Evolutionary conservation across 768 basidiomycete species (phyloP), one percentile per base, ranked within the genome.

Genomic region (Podaxis carcinomalis): DNA sequence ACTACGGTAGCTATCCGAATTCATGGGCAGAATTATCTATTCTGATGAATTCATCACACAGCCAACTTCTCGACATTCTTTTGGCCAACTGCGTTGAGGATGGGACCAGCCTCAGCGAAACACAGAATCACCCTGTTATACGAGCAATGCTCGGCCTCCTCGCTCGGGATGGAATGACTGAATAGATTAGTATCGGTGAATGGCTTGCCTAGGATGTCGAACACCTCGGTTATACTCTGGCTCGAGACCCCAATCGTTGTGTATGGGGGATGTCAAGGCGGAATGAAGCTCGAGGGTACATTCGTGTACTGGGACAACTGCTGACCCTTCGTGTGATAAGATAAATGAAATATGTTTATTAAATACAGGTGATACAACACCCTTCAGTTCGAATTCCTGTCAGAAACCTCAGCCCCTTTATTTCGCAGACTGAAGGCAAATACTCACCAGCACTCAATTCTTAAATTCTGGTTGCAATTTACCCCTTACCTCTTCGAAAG

Each of bases 11-110:
- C 39, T 37, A 19, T 19, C 16, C 11, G 40, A 27, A 1, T 23
- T 47, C 46, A n/a, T 5, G 3, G 16, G 42, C 9, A 49, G 19
- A 49, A 23, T 49, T 4, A 27, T 27, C 7, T 23, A 19, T 19
- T 19, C 47, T 49, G 11, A 35, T 16, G 23, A 49, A 7, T 25
- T 19, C 10, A 4, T 37, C 14, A 4, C 10, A n/a, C 3, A 89
- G 92, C 53, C 82, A 85, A 56, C 73, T 94, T 14, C 75, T 95
- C 6, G 88, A 92, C 65, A 80, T 79, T 4, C 85, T 91, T 68
- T 76, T 94, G 21, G 75, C 82, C 52, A 80, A 74, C 55, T 83
- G 83, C 67, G 80, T 94, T 23, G 89, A 92, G 67, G 77, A 81
- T 10, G 87, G 85, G n/a, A 73, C 72, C 0, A 70, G 80, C 56